Conservation (phyloP, 371 early-diverging fungal species). For the Aphelidium insulamus region DNA sequence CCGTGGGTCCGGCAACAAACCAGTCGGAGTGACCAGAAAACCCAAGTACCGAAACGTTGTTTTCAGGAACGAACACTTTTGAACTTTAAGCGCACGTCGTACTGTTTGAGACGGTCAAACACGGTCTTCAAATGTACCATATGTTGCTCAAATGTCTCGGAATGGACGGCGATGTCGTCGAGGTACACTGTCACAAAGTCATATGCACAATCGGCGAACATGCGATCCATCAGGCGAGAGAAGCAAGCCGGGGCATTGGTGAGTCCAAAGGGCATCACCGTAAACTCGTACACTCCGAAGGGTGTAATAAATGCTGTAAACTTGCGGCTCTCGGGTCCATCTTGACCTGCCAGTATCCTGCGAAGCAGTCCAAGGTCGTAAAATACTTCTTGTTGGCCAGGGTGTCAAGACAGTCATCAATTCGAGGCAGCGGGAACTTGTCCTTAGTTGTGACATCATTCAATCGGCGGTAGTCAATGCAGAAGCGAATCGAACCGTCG, state of each 20-base stretch:
- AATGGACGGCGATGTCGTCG: conserved; percentile 21
- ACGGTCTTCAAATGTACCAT: conserved; percentile 9
- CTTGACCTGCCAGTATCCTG: conserved; percentile 18
- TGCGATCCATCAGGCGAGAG: conserved; percentile 11
- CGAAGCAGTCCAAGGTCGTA: conserved; percentile 12
- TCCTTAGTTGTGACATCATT: conserved; percentile 14
- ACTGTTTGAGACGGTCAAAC: conserved; percentile 9
- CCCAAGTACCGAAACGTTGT: conserved; percentile 13
- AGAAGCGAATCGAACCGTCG: conserved; percentile 12
- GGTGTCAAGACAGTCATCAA: conserved; percentile 12
- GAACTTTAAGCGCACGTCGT: conserved; percentile 10
- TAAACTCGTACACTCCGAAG: conserved; percentile 10
- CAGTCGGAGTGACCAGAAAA: conserved; percentile 8
- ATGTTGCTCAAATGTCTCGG: conserved; percentile 11
- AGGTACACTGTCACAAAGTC: conserved; percentile 14
- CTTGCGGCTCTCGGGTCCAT: conserved; percentile 5
- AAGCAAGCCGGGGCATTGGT: conserved; percentile 13
- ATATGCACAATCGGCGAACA: conserved; percentile 9
- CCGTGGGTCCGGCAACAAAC: conserved; percentile 4
- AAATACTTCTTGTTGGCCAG: conserved; percentile 9
- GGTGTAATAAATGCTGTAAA: conserved; percentile 16
- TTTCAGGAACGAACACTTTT: conserved; percentile 14
- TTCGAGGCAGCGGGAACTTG: conserved; percentile 13
- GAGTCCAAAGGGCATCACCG: conserved; percentile 13
- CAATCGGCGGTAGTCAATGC: conserved; percentile 13